These are phyloP conservation scores for Aspergillus brunneoviolaceus DNA, from an alignment of 2,329 filamentous ascomycete genomes.

Conservation along the genomic window DNA sequence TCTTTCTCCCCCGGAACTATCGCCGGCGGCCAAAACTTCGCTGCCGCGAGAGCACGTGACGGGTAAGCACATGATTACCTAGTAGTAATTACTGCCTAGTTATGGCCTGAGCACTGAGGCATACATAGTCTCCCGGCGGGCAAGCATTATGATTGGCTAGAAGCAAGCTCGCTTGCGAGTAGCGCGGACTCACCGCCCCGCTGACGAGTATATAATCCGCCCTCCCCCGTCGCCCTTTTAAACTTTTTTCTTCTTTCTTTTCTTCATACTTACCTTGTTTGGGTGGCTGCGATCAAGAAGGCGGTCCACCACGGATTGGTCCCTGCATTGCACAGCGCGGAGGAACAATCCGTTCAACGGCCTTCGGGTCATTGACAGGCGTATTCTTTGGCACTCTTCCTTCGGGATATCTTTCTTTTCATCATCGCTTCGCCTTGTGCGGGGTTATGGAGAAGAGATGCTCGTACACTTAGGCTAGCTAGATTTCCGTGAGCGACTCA, in stretches of 20 bases:
- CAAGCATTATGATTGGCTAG: constrained; percentile 15
- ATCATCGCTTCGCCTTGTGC: constrained; percentile 40
- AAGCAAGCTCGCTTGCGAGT: constrained; percentile 29
- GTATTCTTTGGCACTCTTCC: constrained; percentile 51
- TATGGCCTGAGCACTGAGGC: constrained; percentile 18
- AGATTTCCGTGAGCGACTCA: too few relatives aligned
- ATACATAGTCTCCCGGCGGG: neutral
- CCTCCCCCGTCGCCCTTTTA: constrained; percentile 20
- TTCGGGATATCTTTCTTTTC: constrained; percentile 39
- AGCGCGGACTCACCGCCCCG: constrained; percentile 19
- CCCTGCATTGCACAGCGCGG: constrained; percentile 61
- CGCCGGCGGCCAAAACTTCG: constrained; percentile 34
- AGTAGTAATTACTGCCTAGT: neutral
- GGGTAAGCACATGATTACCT: constrained; percentile 2
- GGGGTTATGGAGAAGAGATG: constrained; percentile 38
- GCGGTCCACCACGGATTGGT: constrained; percentile 47
- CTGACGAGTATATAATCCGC: constrained; percentile 32
- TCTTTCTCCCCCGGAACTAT: constrained; percentile 8
- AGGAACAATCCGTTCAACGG: constrained; percentile 50
- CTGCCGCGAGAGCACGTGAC: constrained; percentile 28
- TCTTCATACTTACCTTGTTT: constrained; percentile 56
- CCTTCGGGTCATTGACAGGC: constrained; percentile 50
- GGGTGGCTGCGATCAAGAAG: constrained; percentile 49
- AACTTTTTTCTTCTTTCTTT: constrained; percentile 39
- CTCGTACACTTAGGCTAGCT: too few relatives aligned